Base-by-base conservation (phyloP, 2,329 filamentous ascomycete species). In the Colletotrichum sp. region DNA sequence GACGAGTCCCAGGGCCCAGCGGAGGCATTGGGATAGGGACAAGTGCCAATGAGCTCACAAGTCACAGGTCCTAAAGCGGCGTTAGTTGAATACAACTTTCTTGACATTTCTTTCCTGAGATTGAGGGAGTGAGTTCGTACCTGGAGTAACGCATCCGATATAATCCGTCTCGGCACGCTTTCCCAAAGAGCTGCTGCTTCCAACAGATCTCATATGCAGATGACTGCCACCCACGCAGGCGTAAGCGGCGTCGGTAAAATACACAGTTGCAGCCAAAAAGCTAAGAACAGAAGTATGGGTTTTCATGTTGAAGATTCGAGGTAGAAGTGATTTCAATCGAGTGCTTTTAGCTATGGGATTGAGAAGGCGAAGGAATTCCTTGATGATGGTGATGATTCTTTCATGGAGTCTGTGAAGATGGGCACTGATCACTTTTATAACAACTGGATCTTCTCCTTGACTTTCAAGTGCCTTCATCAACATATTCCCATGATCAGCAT, bases 381-480 rank as follows among this genome's bases (percentile, higher is more conserved):
- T 43, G 36, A 10, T 43, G 36, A 43, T 18, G 2, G 0, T 43
- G 16, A 8, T 18, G 15, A 16, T 18, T 18, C 2, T 43, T 9
- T 10, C 2, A 43, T 10, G 4, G 8, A 43, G 16, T 43, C 16
- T 43, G 0, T 5, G 16, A 43, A 43, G 38, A 9, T 43, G 18
- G 16, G 8, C 1, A n/a, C 38, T 43, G 38, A n/a, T 43, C 16
- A 43, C 2, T n/a, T 38, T 43, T 43, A n/a, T 43, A 43, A 18
- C 38, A n/a, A 0, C 38, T n/a, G 5, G 2, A n/a, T n/a, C 16
- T 10, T 43, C 38, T 18, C 0, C 36, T 38, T 5, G 4, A 38
- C 8, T 43, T 43, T 43, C 8, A 6, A 43, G 5, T 43, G 38
- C 38, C 18, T 43, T 43, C 36, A 43, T 3, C 1, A n/a, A n/a